phyloP scores from a whole-genome alignment of 1,139 yeast species.

The Scheffersomyces stambukii region DNA sequence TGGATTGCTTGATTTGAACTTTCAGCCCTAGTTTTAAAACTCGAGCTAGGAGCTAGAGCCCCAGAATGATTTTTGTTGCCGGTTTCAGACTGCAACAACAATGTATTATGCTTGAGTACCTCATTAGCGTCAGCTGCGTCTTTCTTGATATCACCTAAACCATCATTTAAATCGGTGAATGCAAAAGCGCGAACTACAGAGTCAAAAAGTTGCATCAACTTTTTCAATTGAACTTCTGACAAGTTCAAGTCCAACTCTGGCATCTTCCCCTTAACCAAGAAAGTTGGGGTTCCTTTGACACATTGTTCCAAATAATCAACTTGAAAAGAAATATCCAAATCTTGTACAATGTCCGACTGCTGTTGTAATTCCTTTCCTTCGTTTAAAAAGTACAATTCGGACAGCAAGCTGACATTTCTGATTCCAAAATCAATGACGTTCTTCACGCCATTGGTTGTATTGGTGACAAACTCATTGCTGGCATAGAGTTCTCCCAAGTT shows the following conservation, averaged over 20 bases:
- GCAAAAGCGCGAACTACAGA: conserved; percentile 57
- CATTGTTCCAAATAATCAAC: conserved; percentile 51
- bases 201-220: conserved; percentile 52
- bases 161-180: conserved; percentile 30
- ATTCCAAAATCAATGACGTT: conserved; percentile 54
- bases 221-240: conserved; percentile 74
- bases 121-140: conserved; percentile 61
- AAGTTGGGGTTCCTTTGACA: conserved; percentile 42
- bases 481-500: conserved; percentile 83
- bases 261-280: conserved; percentile 55
- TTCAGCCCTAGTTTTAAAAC: neutral
- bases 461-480: conserved; percentile 61
- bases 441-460: conserved; percentile 14
- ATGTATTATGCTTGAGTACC: conserved; percentile 29
- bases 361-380: conserved; percentile 41
- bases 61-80: no score
- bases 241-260: conserved; percentile 64
- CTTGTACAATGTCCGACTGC: conserved; percentile 60
- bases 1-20: neutral
- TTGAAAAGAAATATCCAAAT: conserved; percentile 61
- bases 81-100: conserved; percentile 6
- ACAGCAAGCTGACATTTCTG: conserved; percentile 61
- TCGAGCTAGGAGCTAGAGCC: neutral
- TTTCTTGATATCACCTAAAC: conserved; percentile 54
- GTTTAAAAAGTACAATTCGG: conserved; percentile 42